These are phyloP conservation scores for Backusella sp. DNA, from an alignment of 192 early-diverging fungal genomes.

Conservation along the genomic window DNA sequence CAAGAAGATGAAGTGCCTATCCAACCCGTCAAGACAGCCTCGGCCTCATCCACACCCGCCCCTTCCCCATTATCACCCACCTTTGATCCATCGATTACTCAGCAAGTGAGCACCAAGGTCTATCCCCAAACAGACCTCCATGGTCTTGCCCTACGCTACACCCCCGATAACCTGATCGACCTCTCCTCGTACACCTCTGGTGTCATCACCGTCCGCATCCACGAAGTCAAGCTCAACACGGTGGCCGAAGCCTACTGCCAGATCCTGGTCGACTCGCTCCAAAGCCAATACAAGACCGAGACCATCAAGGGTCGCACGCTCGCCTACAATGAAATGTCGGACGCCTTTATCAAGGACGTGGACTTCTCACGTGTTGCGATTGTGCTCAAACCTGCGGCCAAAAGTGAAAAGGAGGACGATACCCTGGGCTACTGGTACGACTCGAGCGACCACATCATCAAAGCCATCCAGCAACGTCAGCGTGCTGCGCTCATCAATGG, in stretches of 20 bases:
- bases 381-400: constrained; percentile 11
- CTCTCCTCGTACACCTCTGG: constrained; percentile 41
- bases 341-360: constrained; percentile 39
- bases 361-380: constrained; percentile 33
- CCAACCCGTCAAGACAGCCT: not conserved
- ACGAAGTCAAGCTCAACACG: constrained; percentile 33
- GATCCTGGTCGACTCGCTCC: constrained; percentile 44
- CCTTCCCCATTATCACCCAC: not conserved
- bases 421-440: constrained; percentile 27
- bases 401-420: constrained; percentile 19
- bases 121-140: constrained; percentile 21
- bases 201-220: constrained; percentile 51
- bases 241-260: constrained; percentile 40
- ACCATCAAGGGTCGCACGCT: constrained; percentile 26
- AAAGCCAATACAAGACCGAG: constrained; percentile 38
- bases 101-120: not conserved
- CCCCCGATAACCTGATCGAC: constrained; percentile 33
- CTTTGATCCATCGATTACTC: too few relatives aligned
- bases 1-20: constrained; percentile 7
- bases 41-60: not conserved
- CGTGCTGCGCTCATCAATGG: not conserved
- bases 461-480: constrained; percentile 11
- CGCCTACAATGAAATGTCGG: constrained; percentile 29
- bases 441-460: constrained; percentile 19
- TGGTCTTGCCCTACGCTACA: constrained; percentile 21